These are phyloP conservation scores for Speleostelium caveatum DNA, from an alignment of 78 protist genomes.

Conservation along the genomic window DNA sequence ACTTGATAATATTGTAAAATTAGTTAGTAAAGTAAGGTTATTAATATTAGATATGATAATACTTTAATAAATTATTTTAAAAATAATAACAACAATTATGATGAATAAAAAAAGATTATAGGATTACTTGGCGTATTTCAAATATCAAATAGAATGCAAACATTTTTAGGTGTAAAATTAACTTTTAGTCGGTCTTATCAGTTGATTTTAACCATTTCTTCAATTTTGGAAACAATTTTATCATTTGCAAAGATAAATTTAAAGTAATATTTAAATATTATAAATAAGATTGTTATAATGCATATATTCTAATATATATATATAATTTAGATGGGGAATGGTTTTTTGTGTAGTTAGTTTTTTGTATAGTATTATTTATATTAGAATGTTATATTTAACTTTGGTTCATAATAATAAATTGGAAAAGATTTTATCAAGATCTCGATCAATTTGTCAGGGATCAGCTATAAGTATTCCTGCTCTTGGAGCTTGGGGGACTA, in stretches of 20 bases:
- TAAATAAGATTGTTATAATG: not conserved
- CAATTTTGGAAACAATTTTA: conserved; percentile 49
- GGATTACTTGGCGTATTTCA: conserved; percentile 50
- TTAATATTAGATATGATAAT: not conserved
- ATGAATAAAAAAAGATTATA: too few relatives aligned
- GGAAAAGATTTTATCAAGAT: conserved; percentile 11
- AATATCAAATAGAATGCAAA: conserved; percentile 61
- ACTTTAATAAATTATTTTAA: too few relatives aligned
- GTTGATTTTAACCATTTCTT: conserved; percentile 35
- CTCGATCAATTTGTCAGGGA: conserved; percentile 30
- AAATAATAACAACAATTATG: too few relatives aligned
- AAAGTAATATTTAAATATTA: conserved; percentile 14
- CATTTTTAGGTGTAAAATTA: conserved; percentile 62
- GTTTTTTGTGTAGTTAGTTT: conserved; percentile 55
- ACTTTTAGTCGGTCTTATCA: conserved; percentile 71
- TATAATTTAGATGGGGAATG: conserved; percentile 38
- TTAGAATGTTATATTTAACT: conserved; percentile 67
- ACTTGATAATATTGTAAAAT: conserved; percentile 37
- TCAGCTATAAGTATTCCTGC: conserved; percentile 44
- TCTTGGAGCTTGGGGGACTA: conserved; percentile 64
- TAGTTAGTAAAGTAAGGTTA: conserved; percentile 25
- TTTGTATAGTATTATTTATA: conserved; percentile 27
- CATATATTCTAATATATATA: not conserved
- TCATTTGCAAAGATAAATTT: conserved; percentile 39
- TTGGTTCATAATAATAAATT: conserved; percentile 67